Evolutionary conservation across 1,139 yeast genomes (phyloP), one percentile per base, ranked within the genome.

Genomic region (Taphrina confusa): DNA sequence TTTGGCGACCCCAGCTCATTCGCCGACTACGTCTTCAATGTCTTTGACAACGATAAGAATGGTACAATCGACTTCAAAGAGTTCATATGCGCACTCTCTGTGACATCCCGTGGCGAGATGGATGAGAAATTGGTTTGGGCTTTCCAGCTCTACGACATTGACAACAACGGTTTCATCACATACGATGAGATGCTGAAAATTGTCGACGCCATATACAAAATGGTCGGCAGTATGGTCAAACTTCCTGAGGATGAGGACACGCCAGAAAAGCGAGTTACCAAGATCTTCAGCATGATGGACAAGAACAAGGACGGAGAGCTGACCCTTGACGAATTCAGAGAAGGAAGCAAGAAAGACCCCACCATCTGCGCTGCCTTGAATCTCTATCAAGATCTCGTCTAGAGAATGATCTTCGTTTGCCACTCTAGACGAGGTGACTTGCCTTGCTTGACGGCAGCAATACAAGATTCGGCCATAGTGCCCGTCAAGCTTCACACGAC

Each of bases 1-100:
- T 94, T 94, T 76, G 99, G 99, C 1, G 96, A 92, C 69, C 96
- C 98, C 0, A 81, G 86, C 11, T 92, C 90, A 62, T 94, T 90
- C 74, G 88, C 96, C 63, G 89, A 83, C 64, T 87, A 85, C 68
- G 84, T 94, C 30, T 94, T 94, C 74, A 82, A 84, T 63, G 95
- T 89, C 9, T 91, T 92, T 72, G 98, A 94, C 72, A 80, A 81
- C 58, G 95, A 90, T 71, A 79, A 82, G 68, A 82, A 83, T 65
- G 96, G 95, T 30, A 80, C 82, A 56, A 87, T 94, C 54, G 96
- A 90, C 70, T 94, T 94, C 75, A 87, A 85, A 73, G 97, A 91
- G 73, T 94, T 94, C 70, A 90, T 94, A 39, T 80, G 87, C 42
- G 96, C 96, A 2, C 75, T 92, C 62, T 86, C 95, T 65, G 80